These are phyloP conservation scores for Yamadazyma trypodendri DNA, from an alignment of 1,139 yeast genomes.

Conservation along the genomic window DNA sequence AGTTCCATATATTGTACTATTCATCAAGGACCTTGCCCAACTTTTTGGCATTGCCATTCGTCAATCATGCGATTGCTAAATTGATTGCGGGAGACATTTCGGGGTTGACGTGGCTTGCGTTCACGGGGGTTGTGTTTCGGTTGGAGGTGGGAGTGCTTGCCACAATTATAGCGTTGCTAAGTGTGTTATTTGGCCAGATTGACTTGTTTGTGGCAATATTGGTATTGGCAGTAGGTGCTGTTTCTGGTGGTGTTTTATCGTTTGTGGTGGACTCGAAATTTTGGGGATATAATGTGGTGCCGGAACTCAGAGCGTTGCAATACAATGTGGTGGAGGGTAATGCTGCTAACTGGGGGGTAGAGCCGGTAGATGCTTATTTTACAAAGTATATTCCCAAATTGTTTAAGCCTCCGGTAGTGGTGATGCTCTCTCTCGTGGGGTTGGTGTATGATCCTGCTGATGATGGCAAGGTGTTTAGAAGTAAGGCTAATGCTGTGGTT, in stretches of 20 bases:
- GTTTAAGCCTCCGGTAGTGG: conserved; percentile 59
- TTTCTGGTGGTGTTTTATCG: conserved; percentile 52
- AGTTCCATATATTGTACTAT: conserved; percentile 80
- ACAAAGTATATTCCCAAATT: conserved; percentile 43
- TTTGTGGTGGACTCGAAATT: conserved; percentile 67
- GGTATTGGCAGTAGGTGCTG: conserved; percentile 51
- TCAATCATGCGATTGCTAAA: conserved; percentile 53
- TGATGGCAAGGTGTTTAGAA: conserved; percentile 19
- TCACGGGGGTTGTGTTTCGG: conserved; percentile 69
- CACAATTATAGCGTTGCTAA: conserved; percentile 41
- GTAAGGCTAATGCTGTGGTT: conserved; percentile 21
- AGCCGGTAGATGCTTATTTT: conserved; percentile 72
- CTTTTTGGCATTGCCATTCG: conserved; percentile 77
- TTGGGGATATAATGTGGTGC: conserved; percentile 62
- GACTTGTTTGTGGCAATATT: conserved; percentile 32
- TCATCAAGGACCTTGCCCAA: conserved; percentile 83
- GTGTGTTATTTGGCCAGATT: conserved; percentile 44
- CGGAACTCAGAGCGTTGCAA: conserved; percentile 71
- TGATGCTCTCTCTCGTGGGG: conserved; percentile 48
- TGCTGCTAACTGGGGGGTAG: conserved; percentile 79
- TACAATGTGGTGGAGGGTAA: conserved; percentile 77
- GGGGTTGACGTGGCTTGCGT: conserved; percentile 60
- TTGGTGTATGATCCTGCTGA: conserved; percentile 39
- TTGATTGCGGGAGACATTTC: conserved; percentile 50
- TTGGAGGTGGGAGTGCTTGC: conserved; percentile 68